Percentiles rank a stretch among this genome's conserved stretches.
These are phyloP conservation scores for Tripterygium wilfordii DNA, from an alignment of 177 flowering plant genomes.

Conservation along the genomic window DNA sequence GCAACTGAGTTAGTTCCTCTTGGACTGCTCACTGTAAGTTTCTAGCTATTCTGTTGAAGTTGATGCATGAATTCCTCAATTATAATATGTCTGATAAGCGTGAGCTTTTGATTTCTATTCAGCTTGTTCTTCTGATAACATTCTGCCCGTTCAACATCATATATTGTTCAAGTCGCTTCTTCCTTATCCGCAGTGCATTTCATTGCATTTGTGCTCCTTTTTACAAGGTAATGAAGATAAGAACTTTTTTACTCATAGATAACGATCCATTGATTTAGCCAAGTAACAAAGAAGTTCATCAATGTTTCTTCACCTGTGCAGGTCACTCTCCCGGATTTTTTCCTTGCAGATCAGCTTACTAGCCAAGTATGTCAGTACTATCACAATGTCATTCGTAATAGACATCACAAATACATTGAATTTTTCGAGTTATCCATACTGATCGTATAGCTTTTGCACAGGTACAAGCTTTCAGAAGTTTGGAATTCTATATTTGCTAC, in stretches of 20 bases:
- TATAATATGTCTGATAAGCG: neutral
- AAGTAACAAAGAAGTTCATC: neutral
- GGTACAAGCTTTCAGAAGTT: slow-evolving; percentile 66
- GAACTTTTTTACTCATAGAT: neutral
- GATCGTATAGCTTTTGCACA: slow-evolving; percentile 11
- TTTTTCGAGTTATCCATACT: neutral
- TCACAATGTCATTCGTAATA: too few relatives aligned
- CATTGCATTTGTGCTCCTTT: slow-evolving; percentile 78
- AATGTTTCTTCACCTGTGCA: slow-evolving; percentile 13
- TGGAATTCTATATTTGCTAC: slow-evolving; percentile 67
- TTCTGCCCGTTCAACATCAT: slow-evolving; percentile 74
- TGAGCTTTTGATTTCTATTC: slow-evolving; percentile 7
- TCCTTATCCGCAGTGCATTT: slow-evolving; percentile 47
- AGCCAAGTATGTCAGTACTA: slow-evolving; percentile 56
- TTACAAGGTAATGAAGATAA: slow-evolving; percentile 48
- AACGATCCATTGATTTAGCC: neutral
- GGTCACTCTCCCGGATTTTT: slow-evolving; percentile 79
- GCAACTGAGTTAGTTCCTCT: slow-evolving; percentile 63
- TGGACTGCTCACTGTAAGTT: slow-evolving; percentile 42
- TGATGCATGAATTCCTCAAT: neutral
- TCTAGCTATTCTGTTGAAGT: neutral
- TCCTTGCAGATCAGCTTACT: slow-evolving; percentile 86
- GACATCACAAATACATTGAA: too few relatives aligned
- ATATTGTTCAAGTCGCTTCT: slow-evolving; percentile 74
- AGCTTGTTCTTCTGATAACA: slow-evolving; percentile 44